Base-by-base conservation (phyloP, 2,329 filamentous ascomycete genomes). In the Phyllosticta citrichinensis region DNA sequence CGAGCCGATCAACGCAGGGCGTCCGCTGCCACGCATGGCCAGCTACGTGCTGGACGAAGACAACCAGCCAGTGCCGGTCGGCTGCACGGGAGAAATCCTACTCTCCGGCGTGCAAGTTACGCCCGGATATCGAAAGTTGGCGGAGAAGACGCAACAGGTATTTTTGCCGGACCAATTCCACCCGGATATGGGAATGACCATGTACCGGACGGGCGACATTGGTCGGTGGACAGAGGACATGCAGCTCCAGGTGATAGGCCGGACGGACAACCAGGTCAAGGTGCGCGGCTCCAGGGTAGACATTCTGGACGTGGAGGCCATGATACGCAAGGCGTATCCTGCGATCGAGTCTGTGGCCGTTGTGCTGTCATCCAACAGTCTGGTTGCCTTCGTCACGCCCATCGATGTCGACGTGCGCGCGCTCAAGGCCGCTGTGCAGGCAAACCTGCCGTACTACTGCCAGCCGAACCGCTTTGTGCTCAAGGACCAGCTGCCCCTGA, bases 231-330 rank as follows among this genome's bases (percentile, higher is more conserved):
- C 27, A 12, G 55, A 58, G 30, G 14, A 52, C 14, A 58, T 60
- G 14, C 25, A 65, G 55, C 54, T 63, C 25, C 55, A 64, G 27
- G 61, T 63, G 51, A 56, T 66, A 25, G 65, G 64, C 8, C 57
- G 65, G 2, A 33, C 55, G 3, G 65, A 66, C 50, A 59, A 56
- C 33, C 65, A 66, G 47, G 58, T 63, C 17, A 66, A 66, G 35
- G 40, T 66, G n/a, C 59, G 64, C 2, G 65, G 65, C 10, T 64
- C 54, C 51, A 53, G 65, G 20, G 33, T 66, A 20, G 63, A 65
- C 47, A 53, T 66, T 12, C 60, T 60, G 24, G 65, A 66, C 35
- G 52, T 65, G 30, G 64, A 66, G 52, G 55, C 59, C 19, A 54
- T 47, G 1, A 58, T 63, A 9, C 19, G 53, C 11, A 14, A 40